Evolutionary conservation across 768 basidiomycete species (phyloP).

Genomic region (Lenzites betulinus): DNA sequence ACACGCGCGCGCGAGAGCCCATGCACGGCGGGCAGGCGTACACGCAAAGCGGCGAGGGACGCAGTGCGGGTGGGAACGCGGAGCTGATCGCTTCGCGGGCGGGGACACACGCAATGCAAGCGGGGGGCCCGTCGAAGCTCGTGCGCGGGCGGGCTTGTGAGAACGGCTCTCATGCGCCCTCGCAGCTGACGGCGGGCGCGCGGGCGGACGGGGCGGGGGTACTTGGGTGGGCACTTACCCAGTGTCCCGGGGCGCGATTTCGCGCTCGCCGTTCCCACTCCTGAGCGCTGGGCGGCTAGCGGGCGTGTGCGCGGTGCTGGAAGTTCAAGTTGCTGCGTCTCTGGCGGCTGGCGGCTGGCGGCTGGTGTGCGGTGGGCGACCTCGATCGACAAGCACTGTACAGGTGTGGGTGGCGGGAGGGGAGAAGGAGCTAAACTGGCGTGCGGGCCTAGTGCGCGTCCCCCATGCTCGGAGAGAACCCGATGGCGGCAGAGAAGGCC

Average conservation of each 20-base stretch:
- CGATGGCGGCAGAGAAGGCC: not conserved
- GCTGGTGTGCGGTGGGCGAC: not conserved
- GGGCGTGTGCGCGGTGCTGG: too few species aligned
- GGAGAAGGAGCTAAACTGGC: not conserved
- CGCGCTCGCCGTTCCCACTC: not conserved
- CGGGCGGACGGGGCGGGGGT: not conserved
- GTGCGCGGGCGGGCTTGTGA: not conserved
- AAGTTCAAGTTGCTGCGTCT: not conserved
- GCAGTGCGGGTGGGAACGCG: not conserved
- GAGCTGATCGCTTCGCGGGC: not conserved
- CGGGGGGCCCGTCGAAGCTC: constrained; percentile 10
- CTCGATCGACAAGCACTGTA: not conserved
- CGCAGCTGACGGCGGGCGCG: constrained; percentile 1
- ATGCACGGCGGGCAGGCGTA: too few species aligned
- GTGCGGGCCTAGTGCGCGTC: not conserved
- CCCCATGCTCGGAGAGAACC: not conserved
- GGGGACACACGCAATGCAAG: too few species aligned
- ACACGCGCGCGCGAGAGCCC: too few species aligned
- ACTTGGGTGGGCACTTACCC: not conserved
- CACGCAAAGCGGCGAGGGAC: not conserved
- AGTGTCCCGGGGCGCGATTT: not conserved
- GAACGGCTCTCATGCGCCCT: constrained; percentile 11
- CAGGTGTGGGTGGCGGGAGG: not conserved
- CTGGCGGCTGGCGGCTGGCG: too few species aligned
- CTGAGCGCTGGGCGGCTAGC: not conserved